phyloP scores from a whole-genome alignment of 306 rosid species.

The Pyrus pyrifolia region DNA sequence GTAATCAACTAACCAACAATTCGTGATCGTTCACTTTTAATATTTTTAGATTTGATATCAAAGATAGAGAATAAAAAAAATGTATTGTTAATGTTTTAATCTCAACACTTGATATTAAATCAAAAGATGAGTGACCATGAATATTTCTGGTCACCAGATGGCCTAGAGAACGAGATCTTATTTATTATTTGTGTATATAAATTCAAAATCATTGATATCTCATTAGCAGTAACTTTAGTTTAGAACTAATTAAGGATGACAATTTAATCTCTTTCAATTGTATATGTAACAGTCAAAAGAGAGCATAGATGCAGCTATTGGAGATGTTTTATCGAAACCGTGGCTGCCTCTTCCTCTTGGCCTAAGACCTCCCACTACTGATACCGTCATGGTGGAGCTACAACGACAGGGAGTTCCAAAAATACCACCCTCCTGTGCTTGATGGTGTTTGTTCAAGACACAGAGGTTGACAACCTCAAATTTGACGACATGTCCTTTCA shows the following conservation, averaged over 20 bases:
- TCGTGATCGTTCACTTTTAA: too few relatives aligned
- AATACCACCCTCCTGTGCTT: conserved; percentile 61
- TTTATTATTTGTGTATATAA: too few relatives aligned
- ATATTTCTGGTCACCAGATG: too few relatives aligned
- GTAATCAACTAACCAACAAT: too few relatives aligned
- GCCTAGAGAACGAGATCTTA: too few relatives aligned
- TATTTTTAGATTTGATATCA: too few relatives aligned
- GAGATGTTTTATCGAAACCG: conserved; percentile 77
- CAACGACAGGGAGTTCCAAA: conserved; percentile 73
- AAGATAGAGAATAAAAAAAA: too few relatives aligned
- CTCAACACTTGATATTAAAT: too few relatives aligned
- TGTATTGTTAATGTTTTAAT: too few relatives aligned
- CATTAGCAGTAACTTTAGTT: not conserved
- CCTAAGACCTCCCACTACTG: conserved; percentile 68
- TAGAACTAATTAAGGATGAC: not conserved
- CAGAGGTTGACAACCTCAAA: not conserved
- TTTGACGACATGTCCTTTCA: not conserved
- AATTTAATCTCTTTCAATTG: not conserved
- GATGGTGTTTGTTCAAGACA: not conserved
- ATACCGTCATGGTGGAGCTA: conserved; percentile 64
- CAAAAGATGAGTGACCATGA: too few relatives aligned
- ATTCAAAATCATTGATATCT: too few relatives aligned
- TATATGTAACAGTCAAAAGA: conserved; percentile 61
- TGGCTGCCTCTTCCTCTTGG: conserved; percentile 93
- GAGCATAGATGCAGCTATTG: conserved; percentile 80